Evolutionary conservation across 192 early-diverging fungal genomes (phyloP), one percentile per base, ranked within the genome.

Genomic region (Coemansia biformis): DNA sequence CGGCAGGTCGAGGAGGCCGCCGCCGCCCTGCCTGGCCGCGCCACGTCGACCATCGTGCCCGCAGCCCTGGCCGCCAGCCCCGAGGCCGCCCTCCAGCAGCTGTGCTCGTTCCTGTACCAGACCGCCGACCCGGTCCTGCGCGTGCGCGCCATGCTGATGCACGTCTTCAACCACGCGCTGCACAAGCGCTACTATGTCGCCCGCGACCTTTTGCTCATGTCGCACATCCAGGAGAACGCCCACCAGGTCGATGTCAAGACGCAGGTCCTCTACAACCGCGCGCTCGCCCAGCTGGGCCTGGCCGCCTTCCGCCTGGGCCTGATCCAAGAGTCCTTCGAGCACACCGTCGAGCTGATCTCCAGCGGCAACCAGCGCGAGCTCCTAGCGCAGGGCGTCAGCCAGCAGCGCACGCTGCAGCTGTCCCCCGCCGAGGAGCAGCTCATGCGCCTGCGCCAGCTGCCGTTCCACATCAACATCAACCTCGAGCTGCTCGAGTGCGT

Each of bases 401-500:
- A 81, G 51, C 84, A 86, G 66, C 82, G 83, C 51, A 85, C 80
- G 58, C 80, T 81, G 32, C 85, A 92, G 72, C 78, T 85, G 54
- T 86, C 93, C 16, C 82, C 89, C 1, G 93, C 93, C 59, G 86
- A 92, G 55, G 96, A 97, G 72, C 80, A 86, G 57, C 78, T 93
- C 16, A 92, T 96, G 70, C 88, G 90, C 59, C 89, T 87, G 76
- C 81, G 96, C 49, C 94, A 96, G 79, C 76, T 99, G 57, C 96
- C 96, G 17, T 97, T 97, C 88, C 96, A 99, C 78, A 93, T 98
- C 88, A 93, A 95, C 78, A 93, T 99, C 72, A 98, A 99, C 79
- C 72, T 99, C 42, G 96, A 99, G 76, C 82, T 98, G 15, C 72
- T 99, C 36, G 96, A 99, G 80, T 96, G 91, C 63, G 87, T 91